Evolutionary conservation across 768 basidiomycete species (phyloP).

Genomic region (Termitomyces sp.): DNA sequence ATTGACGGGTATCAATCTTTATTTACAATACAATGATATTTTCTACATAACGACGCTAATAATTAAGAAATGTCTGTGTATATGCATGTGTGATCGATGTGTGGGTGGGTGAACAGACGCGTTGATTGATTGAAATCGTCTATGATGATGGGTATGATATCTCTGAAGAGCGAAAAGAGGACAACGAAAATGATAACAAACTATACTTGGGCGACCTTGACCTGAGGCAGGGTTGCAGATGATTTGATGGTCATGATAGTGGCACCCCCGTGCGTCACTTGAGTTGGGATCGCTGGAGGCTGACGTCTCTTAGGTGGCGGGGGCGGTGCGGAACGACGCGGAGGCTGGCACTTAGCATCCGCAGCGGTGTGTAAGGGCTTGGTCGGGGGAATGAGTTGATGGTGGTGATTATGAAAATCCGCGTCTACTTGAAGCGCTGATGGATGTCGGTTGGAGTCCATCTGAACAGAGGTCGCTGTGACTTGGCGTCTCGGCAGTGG

Average conservation of each 20-base stretch:
- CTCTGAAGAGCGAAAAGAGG: neutral
- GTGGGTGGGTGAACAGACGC: neutral
- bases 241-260: conserved; percentile 57
- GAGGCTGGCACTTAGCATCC: conserved; percentile 15
- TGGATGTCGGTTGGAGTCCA: conserved; percentile 13
- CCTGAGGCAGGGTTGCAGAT: conserved; percentile 19
- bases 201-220: conserved; percentile 3
- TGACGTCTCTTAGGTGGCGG: conserved; percentile 64
- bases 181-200: neutral
- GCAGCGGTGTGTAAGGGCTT: neutral
- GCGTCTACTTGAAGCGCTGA: conserved; percentile 5
- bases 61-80: neutral
- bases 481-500: conserved; percentile 18
- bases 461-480: conserved; percentile 18
- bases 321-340: conserved; percentile 54
- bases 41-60: neutral
- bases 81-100: neutral
- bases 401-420: conserved; percentile 9
- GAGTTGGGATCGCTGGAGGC: conserved; percentile 63
- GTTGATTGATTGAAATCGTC: neutral
- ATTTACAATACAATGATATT: neutral
- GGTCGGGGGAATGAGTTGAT: conserved; percentile 10
- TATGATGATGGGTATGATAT: neutral
- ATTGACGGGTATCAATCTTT: no score
- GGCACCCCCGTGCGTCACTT: conserved; percentile 41